These are phyloP conservation scores for Umbelopsis isabellina DNA, from an alignment of 192 early-diverging fungal species.

Conservation along the genomic window DNA sequence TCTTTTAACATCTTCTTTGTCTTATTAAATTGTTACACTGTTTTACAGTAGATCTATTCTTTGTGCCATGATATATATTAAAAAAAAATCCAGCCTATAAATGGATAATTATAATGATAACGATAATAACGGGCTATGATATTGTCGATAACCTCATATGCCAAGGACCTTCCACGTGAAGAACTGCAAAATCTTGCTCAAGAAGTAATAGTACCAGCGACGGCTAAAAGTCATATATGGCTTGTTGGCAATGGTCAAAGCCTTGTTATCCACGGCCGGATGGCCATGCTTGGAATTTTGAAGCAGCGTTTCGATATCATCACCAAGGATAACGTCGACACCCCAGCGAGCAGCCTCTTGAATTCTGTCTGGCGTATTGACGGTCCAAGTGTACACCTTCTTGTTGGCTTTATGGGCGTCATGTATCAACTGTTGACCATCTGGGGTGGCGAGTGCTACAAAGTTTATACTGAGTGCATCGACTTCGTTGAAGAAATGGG, in stretches of 20 bases:
- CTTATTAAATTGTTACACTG: too few species aligned
- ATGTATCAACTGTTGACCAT: slow-evolving; percentile 50
- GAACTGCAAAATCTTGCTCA: slow-evolving; percentile 18
- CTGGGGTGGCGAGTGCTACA: slow-evolving; percentile 35
- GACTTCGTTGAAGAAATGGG: slow-evolving; percentile 43
- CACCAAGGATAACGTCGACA: slow-evolving; percentile 56
- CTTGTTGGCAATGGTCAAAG: neutral
- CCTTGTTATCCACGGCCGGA: neutral
- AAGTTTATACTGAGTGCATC: slow-evolving; percentile 51
- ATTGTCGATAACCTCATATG: neutral
- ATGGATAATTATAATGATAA: too few species aligned
- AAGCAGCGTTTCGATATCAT: slow-evolving; percentile 38
- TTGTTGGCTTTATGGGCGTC: slow-evolving; percentile 53
- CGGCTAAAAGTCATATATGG: slow-evolving; percentile 1
- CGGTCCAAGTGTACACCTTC: slow-evolving; percentile 53
- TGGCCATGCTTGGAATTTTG: slow-evolving; percentile 16
- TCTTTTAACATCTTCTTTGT: too few species aligned
- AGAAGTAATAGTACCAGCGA: slow-evolving; percentile 24
- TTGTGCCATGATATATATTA: too few species aligned
- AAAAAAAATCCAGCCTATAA: too few species aligned
- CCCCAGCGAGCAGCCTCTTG: slow-evolving; percentile 49
- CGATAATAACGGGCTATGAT: too few species aligned
- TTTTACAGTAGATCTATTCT: too few species aligned
- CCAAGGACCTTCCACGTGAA: slow-evolving; percentile 32
- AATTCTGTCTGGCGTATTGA: slow-evolving; percentile 44